phyloP scores from a whole-genome alignment of 2,329 filamentous ascomycete genomes.

The Fusarium keratoplasticum region DNA sequence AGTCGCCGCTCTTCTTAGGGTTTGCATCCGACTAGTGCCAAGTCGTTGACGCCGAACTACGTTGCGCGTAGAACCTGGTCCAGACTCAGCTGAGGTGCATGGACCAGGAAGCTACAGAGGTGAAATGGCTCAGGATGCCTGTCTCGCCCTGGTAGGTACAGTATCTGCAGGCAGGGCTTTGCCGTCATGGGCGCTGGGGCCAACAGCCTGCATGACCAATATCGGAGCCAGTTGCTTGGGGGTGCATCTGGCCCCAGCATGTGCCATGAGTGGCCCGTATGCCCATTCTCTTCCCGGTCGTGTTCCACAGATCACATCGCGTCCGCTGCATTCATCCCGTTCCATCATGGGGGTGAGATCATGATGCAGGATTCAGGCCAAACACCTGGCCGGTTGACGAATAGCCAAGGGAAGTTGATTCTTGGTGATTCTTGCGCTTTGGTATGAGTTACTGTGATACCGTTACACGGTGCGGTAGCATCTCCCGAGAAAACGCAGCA shows the following conservation, averaged over 20 bases:
- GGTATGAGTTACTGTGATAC: background rate
- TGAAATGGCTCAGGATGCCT: conserved; percentile 35
- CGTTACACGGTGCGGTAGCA: background rate
- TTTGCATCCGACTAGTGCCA: conserved; percentile 26
- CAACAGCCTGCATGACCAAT: conserved; percentile 20
- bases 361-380: conserved; percentile 1
- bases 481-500: background rate
- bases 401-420: background rate
- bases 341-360: conserved; percentile 5
- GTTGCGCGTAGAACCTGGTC: conserved; percentile 29
- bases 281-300: conserved; percentile 12
- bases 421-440: background rate
- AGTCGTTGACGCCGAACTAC: conserved; percentile 24
- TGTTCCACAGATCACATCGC: conserved; percentile 34
- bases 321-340: conserved; percentile 25
- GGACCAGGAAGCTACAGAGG: conserved; percentile 26
- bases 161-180: conserved; percentile 8
- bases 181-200: conserved; percentile 14
- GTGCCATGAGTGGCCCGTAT: conserved; percentile 12
- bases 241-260: conserved; percentile 19
- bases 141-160: conserved; percentile 5
- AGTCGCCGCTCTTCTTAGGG: conserved; percentile 19
- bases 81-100: conserved; percentile 45
- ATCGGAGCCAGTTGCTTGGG: conserved; percentile 20
- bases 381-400: background rate